A percentile compares a stretch with the other conserved stretches of the same genome.
phyloP scores from a whole-genome alignment of 2,329 filamentous ascomycete genomes.

The Rhinocladiella mackenziei region DNA sequence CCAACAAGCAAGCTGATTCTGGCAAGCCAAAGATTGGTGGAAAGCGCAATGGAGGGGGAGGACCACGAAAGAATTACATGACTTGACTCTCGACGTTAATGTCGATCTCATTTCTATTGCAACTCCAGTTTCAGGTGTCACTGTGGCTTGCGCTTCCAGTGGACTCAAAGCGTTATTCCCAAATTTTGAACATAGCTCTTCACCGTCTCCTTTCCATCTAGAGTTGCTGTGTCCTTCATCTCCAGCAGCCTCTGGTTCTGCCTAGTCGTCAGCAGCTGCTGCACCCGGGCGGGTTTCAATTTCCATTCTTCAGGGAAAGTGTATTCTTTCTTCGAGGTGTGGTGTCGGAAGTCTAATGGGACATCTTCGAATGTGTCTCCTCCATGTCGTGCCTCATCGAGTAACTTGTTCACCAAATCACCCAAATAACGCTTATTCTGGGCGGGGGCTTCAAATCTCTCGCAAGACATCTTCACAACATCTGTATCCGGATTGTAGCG shows the following conservation, averaged over 20 bases:
- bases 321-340: conserved; percentile 63
- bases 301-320: conserved; percentile 80
- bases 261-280: conserved; percentile 43
- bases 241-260: conserved; percentile 56
- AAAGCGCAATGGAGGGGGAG: neutral
- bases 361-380: conserved; percentile 82
- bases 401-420: conserved; percentile 68
- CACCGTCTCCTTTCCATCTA: conserved; percentile 29
- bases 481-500: conserved; percentile 84
- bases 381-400: conserved; percentile 71
- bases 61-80: neutral
- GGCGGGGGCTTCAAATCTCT: conserved; percentile 79
- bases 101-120: neutral
- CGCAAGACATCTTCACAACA: conserved; percentile 83
- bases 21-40: neutral
- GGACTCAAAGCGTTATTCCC: too few species aligned
- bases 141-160: too few species aligned
- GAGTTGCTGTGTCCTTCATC: conserved; percentile 32
- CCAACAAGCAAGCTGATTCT: neutral
- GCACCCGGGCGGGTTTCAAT: conserved; percentile 51
- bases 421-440: conserved; percentile 96
- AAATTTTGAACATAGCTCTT: conserved; percentile 21
- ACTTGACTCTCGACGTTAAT: too few species aligned
- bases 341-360: conserved; percentile 82
- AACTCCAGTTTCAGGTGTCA: too few species aligned